Percentiles rank a stretch among this genome's conserved stretches.
Conservation (phyloP, 2,329 filamentous ascomycete species). For the Cryphonectria carpinicola region DNA sequence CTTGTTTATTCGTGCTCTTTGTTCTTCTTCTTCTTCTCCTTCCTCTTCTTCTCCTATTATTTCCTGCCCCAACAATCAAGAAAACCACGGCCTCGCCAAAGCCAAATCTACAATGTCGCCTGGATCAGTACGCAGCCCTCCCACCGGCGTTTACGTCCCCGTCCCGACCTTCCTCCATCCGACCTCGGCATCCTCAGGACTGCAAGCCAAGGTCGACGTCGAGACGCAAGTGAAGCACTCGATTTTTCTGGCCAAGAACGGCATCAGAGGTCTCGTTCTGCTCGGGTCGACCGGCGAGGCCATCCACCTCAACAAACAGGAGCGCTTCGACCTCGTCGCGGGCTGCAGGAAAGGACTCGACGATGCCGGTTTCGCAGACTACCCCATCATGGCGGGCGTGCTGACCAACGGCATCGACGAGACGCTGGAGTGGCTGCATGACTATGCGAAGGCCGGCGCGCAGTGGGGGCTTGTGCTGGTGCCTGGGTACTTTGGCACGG, state of each 20-base stretch:
- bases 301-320: conserved; percentile 62
- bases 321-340: conserved; percentile 59
- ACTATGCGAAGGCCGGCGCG: conserved; percentile 59
- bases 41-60: neutral
- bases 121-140: conserved; percentile 40
- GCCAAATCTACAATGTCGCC: conserved; percentile 7
- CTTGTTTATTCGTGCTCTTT: neutral
- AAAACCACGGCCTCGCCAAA: neutral
- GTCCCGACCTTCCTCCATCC: conserved; percentile 67
- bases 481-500: conserved; percentile 67
- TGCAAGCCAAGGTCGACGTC: conserved; percentile 59
- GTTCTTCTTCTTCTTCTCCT: neutral
- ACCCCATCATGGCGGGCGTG: conserved; percentile 65
- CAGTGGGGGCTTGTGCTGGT: conserved; percentile 67
- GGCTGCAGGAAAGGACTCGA: conserved; percentile 59
- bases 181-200: conserved; percentile 46
- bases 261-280: conserved; percentile 64
- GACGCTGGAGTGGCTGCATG: conserved; percentile 52
- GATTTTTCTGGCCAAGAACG: conserved; percentile 62
- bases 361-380: conserved; percentile 58
- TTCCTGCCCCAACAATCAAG: too few species aligned
- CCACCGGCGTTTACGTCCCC: conserved; percentile 61
- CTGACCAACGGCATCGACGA: conserved; percentile 64
- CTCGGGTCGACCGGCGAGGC: conserved; percentile 68
- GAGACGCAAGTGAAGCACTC: conserved; percentile 61